A percentile compares a stretch with the other conserved stretches of the same genome.
These are phyloP conservation scores for Penicillium occitanis DNA, from an alignment of 2,329 filamentous ascomycete genomes.

Conservation along the genomic window DNA sequence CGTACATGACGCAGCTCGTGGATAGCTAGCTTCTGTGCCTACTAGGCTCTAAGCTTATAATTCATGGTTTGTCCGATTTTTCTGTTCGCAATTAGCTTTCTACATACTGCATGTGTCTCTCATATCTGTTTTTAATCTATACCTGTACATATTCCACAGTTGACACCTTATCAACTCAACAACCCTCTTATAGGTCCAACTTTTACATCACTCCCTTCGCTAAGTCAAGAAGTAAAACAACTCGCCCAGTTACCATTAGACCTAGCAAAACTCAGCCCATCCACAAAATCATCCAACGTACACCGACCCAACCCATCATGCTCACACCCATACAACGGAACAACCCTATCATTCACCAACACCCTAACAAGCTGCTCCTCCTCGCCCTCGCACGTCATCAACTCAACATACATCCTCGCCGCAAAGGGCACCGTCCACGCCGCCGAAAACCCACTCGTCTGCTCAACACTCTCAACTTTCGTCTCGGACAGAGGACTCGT, in stretches of 20 bases:
- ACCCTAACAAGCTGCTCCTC: conserved; percentile 72
- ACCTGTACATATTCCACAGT: not conserved
- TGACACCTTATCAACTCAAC: not conserved
- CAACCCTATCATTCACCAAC: conserved; percentile 79
- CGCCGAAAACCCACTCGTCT: conserved; percentile 68
- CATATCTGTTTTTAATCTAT: not conserved
- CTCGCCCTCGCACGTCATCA: conserved; percentile 63
- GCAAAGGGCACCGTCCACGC: conserved; percentile 84
- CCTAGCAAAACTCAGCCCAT: conserved; percentile 72
- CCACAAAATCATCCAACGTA: conserved; percentile 66
- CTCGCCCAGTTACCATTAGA: conserved; percentile 69
- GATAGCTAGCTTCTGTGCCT: not conserved
- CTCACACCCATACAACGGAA: conserved; percentile 68
- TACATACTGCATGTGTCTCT: not conserved
- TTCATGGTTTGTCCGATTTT: not conserved
- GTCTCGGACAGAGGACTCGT: conserved; percentile 58
- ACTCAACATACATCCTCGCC: conserved; percentile 80
- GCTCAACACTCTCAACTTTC: conserved; percentile 48
- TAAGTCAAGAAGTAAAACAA: conserved; percentile 6
- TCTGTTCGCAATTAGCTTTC: not conserved
- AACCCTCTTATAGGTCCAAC: not conserved
- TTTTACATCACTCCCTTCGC: not conserved
- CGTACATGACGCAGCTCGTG: not conserved
- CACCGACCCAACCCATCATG: conserved; percentile 72
- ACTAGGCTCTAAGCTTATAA: not conserved